These are phyloP conservation scores for Trypanosoma brucei DNA, from an alignment of 208 protist genomes.

Conservation along the genomic window DNA sequence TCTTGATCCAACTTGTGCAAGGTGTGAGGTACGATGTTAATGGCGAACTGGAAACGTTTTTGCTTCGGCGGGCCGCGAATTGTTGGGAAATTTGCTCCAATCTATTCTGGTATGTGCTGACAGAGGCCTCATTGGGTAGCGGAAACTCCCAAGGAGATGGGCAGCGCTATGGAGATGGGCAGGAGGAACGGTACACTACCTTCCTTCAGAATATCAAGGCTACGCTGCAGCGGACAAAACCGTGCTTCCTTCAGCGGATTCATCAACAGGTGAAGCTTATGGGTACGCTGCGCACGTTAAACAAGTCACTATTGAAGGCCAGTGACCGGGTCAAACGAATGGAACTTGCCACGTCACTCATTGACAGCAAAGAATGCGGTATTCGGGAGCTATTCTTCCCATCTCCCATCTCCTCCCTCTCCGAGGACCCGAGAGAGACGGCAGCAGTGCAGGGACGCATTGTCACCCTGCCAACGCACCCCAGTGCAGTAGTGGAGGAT, in stretches of 20 bases:
- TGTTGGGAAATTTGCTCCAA: conserved; percentile 79
- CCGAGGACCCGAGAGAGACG: not conserved
- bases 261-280: conserved; percentile 44
- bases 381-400: conserved; percentile 40
- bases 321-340: conserved; percentile 47
- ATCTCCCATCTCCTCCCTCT: not conserved
- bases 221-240: conserved; percentile 26
- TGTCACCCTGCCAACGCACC: conserved; percentile 70
- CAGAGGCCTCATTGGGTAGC: conserved; percentile 34
- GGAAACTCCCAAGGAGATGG: conserved; percentile 1
- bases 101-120: conserved; percentile 58
- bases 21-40: conserved; percentile 72
- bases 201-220: conserved; percentile 33
- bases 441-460: not conserved
- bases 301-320: conserved; percentile 27
- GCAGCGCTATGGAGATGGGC: not conserved
- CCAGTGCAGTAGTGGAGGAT: conserved; percentile 32
- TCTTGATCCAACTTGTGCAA: conserved; percentile 76
- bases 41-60: conserved; percentile 45
- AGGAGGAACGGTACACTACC: not conserved
- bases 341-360: conserved; percentile 33
- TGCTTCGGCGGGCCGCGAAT: conserved; percentile 45
- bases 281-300: conserved; percentile 34
- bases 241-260: conserved; percentile 48
- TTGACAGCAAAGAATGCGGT: conserved; percentile 51